Conservation (phyloP, 202 grass and related monocot genomes). For the Sporobolus alterniflorus region DNA sequence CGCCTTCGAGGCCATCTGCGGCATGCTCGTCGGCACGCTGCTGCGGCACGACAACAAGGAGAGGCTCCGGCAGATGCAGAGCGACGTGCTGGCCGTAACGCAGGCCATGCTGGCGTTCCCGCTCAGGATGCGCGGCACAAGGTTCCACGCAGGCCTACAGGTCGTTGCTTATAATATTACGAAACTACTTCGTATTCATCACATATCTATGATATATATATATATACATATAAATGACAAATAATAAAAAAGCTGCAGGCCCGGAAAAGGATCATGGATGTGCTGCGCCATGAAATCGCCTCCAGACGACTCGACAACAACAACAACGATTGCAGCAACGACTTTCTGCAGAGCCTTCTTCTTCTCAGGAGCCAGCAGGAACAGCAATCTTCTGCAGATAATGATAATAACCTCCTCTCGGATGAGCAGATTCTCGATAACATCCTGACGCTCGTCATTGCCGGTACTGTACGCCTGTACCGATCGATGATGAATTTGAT, state of each 20-base stretch:
- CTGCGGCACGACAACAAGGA: neutral
- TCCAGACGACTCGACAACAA: neutral
- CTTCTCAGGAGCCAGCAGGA: slow-evolving; percentile 25
- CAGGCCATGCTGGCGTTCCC: slow-evolving; percentile 85
- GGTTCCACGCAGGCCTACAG: slow-evolving; percentile 69
- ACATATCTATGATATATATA: too few relatives aligned
- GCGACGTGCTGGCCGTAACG: slow-evolving; percentile 70
- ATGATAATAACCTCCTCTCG: slow-evolving; percentile 1
- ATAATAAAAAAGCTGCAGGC: too few relatives aligned
- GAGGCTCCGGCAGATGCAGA: slow-evolving; percentile 38
- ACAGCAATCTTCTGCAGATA: neutral
- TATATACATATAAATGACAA: too few relatives aligned
- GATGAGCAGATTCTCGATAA: slow-evolving; percentile 87
- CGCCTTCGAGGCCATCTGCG: slow-evolving; percentile 78
- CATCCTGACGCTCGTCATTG: slow-evolving; percentile 92
- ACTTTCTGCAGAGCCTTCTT: slow-evolving; percentile 83
- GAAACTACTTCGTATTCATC: too few relatives aligned
- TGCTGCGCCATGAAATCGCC: slow-evolving; percentile 55
- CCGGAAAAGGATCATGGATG: slow-evolving; percentile 69
- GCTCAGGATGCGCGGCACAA: slow-evolving; percentile 63
- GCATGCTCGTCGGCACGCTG: slow-evolving; percentile 67
- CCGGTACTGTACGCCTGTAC: slow-evolving; percentile 35
- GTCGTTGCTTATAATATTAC: too few relatives aligned
- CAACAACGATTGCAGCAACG: neutral
- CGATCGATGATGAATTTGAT: too few relatives aligned